These are phyloP conservation scores for Neonectria punicea DNA, from an alignment of 2,329 filamentous ascomycete species.

Conservation along the genomic window DNA sequence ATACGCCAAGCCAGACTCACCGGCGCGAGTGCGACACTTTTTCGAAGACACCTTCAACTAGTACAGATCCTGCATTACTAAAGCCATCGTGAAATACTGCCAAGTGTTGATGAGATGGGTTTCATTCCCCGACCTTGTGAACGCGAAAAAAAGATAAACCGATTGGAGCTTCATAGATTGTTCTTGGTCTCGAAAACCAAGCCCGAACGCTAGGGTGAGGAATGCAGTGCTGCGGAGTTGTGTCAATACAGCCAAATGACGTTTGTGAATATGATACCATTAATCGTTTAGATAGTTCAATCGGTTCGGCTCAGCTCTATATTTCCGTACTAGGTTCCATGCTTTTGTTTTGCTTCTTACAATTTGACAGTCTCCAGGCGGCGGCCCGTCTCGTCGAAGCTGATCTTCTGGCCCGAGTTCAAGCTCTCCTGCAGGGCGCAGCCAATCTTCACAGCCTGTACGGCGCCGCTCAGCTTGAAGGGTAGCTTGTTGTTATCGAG, in stretches of 20 bases:
- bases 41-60: too few species aligned
- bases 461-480: slow-evolving; percentile 66
- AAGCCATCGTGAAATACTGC: neutral
- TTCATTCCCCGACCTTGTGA: neutral
- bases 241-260: neutral
- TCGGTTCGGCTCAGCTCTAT: slow-evolving; percentile 13
- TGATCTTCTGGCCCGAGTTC: slow-evolving; percentile 65
- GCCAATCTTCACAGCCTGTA: slow-evolving; percentile 71
- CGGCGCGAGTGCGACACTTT: too few species aligned
- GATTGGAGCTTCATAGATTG: neutral
- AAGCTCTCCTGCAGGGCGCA: slow-evolving; percentile 68
- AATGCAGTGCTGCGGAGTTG: neutral
- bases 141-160: neutral
- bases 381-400: slow-evolving; percentile 62
- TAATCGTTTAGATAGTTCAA: slow-evolving; percentile 5
- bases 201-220: neutral
- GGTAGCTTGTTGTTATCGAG: slow-evolving; percentile 67
- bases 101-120: neutral
- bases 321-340: neutral
- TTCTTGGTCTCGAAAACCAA: neutral
- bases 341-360: slow-evolving; percentile 17
- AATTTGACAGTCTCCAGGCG: slow-evolving; percentile 38
- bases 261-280: slow-evolving; percentile 6
- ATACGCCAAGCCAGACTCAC: too few species aligned
- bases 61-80: too few species aligned